Conservation (phyloP, 345 rosid genomes). For the Acer negundo region DNA sequence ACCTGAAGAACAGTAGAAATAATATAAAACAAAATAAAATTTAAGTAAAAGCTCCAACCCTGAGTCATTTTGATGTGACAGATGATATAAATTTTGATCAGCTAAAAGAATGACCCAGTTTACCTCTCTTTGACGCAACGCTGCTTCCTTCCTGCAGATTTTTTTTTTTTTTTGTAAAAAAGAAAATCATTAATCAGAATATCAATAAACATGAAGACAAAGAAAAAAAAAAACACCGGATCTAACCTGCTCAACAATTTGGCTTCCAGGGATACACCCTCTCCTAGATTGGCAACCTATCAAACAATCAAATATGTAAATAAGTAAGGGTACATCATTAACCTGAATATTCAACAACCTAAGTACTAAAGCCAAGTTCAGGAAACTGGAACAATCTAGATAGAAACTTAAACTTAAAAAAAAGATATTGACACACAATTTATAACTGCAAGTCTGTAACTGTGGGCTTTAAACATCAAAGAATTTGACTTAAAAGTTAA, state of each 20-base stretch:
- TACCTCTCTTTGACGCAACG: constrained; percentile 89
- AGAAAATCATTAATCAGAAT: constrained; percentile 11
- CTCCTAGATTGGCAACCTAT: constrained; percentile 97
- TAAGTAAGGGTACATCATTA: not conserved
- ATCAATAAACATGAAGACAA: constrained; percentile 20
- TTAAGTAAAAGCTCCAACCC: not conserved
- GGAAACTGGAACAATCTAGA: not conserved
- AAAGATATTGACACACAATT: not conserved
- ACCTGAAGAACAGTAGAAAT: constrained; percentile 17
- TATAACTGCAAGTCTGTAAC: not conserved
- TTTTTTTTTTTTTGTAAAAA: not conserved
- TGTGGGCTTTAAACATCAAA: not conserved
- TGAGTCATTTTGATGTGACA: not conserved
- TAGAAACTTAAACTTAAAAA: not conserved
- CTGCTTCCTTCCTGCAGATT: constrained; percentile 80
- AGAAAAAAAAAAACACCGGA: constrained; percentile 22
- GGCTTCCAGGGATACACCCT: constrained; percentile 94
- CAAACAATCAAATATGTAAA: constrained; percentile 22
- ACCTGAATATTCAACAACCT: not conserved
- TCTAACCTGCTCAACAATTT: constrained; percentile 83
- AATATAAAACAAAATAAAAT: not conserved
- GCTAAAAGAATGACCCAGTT: constrained; percentile 15
- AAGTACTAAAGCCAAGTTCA: constrained; percentile 9
- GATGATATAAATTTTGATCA: constrained; percentile 6
- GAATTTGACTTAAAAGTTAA: not conserved